These are phyloP conservation scores for Solanum chacoense DNA, from an alignment of 305 asterid genomes.

Conservation along the genomic window DNA sequence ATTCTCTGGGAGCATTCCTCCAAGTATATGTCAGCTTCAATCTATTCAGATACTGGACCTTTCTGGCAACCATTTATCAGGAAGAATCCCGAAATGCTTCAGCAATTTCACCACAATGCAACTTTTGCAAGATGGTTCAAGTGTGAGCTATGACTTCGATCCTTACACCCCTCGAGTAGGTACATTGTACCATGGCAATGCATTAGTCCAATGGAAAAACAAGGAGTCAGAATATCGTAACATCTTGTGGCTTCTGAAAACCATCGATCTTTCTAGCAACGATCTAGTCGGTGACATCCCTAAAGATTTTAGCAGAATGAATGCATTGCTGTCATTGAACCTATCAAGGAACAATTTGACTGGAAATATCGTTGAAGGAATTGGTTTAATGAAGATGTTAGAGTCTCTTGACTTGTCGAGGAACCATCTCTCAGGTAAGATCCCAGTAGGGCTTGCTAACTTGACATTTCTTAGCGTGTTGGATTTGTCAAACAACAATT, in stretches of 20 bases:
- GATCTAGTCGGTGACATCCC: constrained; percentile 35
- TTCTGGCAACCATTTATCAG: constrained; percentile 2
- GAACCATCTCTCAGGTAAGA: constrained; percentile 30
- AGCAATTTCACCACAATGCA: neutral
- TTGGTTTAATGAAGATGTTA: constrained; percentile 24
- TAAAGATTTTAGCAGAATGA: constrained; percentile 18
- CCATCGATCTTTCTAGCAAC: constrained; percentile 41
- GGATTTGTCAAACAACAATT: constrained; percentile 35
- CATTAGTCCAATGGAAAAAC: neutral
- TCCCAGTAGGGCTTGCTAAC: constrained; percentile 30
- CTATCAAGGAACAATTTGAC: constrained; percentile 31
- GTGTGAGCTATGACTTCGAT: neutral
- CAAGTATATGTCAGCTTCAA: neutral
- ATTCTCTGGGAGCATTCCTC: neutral
- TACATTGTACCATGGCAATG: neutral
- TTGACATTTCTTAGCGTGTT: constrained; percentile 25
- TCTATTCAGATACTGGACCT: constrained; percentile 10
- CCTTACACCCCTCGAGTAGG: neutral
- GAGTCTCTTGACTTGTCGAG: constrained; percentile 40
- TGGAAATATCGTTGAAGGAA: constrained; percentile 33
- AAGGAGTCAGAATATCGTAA: neutral
- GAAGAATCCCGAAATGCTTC: constrained; percentile 8
- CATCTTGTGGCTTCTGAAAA: constrained; percentile 14
- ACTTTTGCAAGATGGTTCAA: neutral
- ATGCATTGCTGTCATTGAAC: constrained; percentile 33